A percentile compares a stretch with the other conserved stretches of the same genome.
Evolutionary conservation across 352 stramenopile species (phyloP).

Genomic region (Pythium utonaiense): DNA sequence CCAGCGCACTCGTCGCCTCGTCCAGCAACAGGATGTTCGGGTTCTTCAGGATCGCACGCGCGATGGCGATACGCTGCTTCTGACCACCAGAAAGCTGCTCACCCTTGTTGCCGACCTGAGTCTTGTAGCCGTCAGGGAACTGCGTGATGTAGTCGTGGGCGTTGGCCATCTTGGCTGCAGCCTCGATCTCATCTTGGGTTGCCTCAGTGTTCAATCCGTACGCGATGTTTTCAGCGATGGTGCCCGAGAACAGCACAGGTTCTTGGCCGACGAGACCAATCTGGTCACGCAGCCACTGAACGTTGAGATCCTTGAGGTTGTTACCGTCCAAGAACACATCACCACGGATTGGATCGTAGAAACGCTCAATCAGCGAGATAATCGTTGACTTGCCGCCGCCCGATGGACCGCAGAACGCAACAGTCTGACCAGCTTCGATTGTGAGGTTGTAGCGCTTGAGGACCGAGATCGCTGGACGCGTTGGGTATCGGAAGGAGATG

Average conservation of each 20-base stretch:
- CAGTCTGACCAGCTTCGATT: conserved; percentile 54
- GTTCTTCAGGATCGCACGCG: conserved; percentile 39
- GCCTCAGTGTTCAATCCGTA: conserved; percentile 37
- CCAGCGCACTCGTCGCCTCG: conserved; percentile 40
- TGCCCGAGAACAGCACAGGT: conserved; percentile 37
- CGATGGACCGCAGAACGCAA: conserved; percentile 31
- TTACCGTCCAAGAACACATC: conserved; percentile 69
- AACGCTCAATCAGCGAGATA: conserved; percentile 36
- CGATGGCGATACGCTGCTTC: conserved; percentile 30
- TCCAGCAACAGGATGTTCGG: conserved; percentile 42
- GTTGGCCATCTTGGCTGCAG: conserved; percentile 14
- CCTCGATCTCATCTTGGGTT: conserved; percentile 57
- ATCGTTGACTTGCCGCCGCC: conserved; percentile 14
- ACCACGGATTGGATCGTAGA: conserved; percentile 52
- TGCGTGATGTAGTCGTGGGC: conserved; percentile 41
- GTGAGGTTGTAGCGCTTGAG: conserved; percentile 81
- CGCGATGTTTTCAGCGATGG: conserved; percentile 42
- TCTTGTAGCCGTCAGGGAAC: conserved; percentile 74
- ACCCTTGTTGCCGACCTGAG: conserved; percentile 23
- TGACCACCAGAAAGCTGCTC: conserved; percentile 25
- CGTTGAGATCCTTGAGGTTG: conserved; percentile 63
- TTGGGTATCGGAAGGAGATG: conserved; percentile 73
- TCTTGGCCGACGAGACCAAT: conserved; percentile 47
- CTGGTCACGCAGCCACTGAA: conserved; percentile 43
- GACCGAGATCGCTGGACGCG: conserved; percentile 49